These are phyloP conservation scores for Globisporangium camurandrum DNA, from an alignment of 352 stramenopile genomes.

Conservation along the genomic window DNA sequence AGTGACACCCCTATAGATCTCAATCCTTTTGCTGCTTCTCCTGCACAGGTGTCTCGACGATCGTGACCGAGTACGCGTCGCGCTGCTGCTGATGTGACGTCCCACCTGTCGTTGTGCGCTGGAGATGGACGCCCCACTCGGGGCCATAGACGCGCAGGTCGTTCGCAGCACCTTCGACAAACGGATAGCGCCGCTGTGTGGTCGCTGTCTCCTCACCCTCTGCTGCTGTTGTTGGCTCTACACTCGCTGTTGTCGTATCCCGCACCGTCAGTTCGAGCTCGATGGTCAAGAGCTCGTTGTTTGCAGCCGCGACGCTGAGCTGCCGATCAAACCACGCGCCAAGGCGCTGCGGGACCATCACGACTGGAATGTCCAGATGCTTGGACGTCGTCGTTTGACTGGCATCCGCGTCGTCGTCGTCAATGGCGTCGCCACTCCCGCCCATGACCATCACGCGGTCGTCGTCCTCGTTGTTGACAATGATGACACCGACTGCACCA, in stretches of 20 bases:
- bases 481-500: constrained; percentile 44
- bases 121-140: constrained; percentile 51
- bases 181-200: constrained; percentile 22
- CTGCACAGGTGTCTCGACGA: constrained; percentile 45
- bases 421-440: constrained; percentile 16
- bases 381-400: not conserved
- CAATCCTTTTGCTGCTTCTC: too few relatives aligned
- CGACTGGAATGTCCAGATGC: constrained; percentile 29
- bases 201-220: constrained; percentile 10
- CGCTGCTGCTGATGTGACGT: constrained; percentile 11
- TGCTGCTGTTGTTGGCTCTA: too few relatives aligned
- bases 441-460: constrained; percentile 79
- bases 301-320: constrained; percentile 1
- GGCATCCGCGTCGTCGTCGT: constrained; percentile 10
- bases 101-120: constrained; percentile 5
- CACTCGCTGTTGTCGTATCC: constrained; percentile 11
- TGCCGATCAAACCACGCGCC: constrained; percentile 45
- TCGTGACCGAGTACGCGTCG: constrained; percentile 40
- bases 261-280: constrained; percentile 33
- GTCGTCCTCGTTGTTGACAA: constrained; percentile 58
- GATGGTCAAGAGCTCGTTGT: constrained; percentile 14
- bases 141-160: constrained; percentile 43
- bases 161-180: constrained; percentile 30
- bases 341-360: constrained; percentile 59
- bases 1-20: too few relatives aligned